Evolutionary conservation across 2,329 filamentous ascomycete genomes (phyloP), one percentile per base, ranked within the genome.

Genomic region (Ascocoryne sarcoides): DNA sequence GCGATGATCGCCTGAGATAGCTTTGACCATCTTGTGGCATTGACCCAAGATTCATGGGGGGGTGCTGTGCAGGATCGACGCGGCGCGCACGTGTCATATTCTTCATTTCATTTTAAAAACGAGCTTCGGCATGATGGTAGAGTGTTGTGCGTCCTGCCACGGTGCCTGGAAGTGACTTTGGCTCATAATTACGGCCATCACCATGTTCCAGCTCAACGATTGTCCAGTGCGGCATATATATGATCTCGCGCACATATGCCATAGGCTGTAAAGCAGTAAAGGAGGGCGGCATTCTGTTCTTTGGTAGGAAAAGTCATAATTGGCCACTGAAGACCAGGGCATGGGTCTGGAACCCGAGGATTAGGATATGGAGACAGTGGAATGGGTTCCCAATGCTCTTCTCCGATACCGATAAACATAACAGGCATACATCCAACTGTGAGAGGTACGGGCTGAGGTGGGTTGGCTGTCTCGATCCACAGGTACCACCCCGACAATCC

Each of bases 151-250:
- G 37, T 39, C 40, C 39, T 43, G 10, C 45, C 26, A 47, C 45
- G 23, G 31, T 45, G 19, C 42, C 45, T 38, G 42, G 45, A 40
- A 47, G 45, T 38, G 45, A 45, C 30, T 43, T 43, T 4, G 42
- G 36, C 31, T 40, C 42, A 40, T 47, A 47, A 12, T 5, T 18
- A 38, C 42, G 39, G 39, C 45, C 45, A 47, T 47, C 45, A 16
- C 39, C 39, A 40, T 47, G 30, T 16, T 45, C 45, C 4, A 47
- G 39, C 34, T 45, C 45, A 21, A 47, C 26, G 33, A 45, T 45
- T 26, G 15, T 45, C 45, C 45, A 43, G 40, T 47, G 28, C 10
- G 45, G 42, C 42, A 47, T 43, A 40, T 47, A 47, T 10, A 45
- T 15, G 30, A 46, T 40, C 30, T 28, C 45, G 12, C 42, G 39